Percentiles rank a stretch among this genome's conserved stretches.
Conservation (phyloP, 768 basidiomycete genomes). For the Daedalea quercina region DNA sequence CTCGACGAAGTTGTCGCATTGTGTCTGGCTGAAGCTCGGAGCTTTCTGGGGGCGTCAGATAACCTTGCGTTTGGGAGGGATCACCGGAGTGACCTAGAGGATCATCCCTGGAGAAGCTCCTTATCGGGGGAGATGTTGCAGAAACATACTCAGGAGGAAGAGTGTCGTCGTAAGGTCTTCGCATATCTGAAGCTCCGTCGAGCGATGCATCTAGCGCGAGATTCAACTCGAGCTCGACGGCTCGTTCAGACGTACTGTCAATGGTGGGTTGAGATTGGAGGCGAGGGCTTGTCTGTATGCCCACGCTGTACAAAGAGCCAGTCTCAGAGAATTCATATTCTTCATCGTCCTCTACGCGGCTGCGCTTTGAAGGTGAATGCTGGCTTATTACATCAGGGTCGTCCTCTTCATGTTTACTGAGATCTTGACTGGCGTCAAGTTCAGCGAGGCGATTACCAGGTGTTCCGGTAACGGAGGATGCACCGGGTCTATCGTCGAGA, state of each 20-base stretch:
- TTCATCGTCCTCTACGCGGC: neutral
- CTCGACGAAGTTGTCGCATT: neutral
- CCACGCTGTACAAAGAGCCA: neutral
- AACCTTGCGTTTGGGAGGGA: neutral
- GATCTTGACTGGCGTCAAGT: too few relatives aligned
- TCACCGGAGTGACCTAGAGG: neutral
- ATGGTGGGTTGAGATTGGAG: neutral
- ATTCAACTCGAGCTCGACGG: neutral
- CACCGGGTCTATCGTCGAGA: too few relatives aligned
- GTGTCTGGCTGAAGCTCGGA: conserved; percentile 4
- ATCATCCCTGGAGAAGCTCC: neutral
- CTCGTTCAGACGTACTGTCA: neutral
- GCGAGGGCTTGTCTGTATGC: conserved; percentile 4
- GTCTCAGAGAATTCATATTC: neutral
- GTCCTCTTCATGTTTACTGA: neutral
- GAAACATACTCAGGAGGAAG: neutral
- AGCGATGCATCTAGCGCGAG: neutral
- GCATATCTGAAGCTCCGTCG: neutral
- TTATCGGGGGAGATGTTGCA: neutral
- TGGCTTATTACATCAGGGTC: neutral
- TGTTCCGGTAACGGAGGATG: too few relatives aligned
- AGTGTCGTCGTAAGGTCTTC: neutral
- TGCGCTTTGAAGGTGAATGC: neutral
- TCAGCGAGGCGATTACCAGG: too few relatives aligned
- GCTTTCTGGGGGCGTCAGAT: conserved; percentile 14